phyloP scores from a whole-genome alignment of 768 basidiomycete genomes.

The Sporobolomyces phaffii region DNA sequence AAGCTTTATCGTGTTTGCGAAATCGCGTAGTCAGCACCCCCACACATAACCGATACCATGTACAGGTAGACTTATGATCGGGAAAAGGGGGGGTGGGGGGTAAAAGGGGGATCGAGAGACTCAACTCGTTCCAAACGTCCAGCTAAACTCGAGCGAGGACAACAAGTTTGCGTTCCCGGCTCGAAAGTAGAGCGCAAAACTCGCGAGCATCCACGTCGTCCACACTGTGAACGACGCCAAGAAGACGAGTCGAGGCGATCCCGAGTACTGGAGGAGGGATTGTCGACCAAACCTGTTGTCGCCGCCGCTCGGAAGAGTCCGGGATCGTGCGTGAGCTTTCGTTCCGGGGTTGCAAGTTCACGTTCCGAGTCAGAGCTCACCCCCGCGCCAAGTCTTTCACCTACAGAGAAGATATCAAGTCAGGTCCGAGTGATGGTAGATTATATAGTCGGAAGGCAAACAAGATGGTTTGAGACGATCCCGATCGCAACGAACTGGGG shows the following conservation, averaged over 20 bases:
- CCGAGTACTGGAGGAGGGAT: not conserved
- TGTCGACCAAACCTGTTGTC: not conserved
- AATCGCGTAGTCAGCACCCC: too few species aligned
- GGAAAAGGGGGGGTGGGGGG: too few species aligned
- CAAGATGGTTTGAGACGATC: slow-evolving; percentile 17
- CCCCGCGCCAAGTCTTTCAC: slow-evolving; percentile 6
- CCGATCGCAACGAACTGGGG: slow-evolving; percentile 13
- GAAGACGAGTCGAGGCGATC: slow-evolving; percentile 10
- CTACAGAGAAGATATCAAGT: not conserved
- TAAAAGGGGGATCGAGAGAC: not conserved
- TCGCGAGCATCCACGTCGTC: slow-evolving; percentile 14
- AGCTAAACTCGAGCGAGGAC: slow-evolving; percentile 15
- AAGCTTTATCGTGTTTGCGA: not conserved
- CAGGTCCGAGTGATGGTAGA: not conserved
- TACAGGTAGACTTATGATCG: too few species aligned
- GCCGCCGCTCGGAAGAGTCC: too few species aligned
- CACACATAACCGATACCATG: too few species aligned
- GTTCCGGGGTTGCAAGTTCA: not conserved
- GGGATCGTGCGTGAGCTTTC: too few species aligned
- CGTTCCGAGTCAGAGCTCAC: not conserved
- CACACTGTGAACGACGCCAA: slow-evolving; percentile 19
- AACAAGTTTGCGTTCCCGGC: slow-evolving; percentile 10
- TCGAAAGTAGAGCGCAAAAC: slow-evolving; percentile 11
- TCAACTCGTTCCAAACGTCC: slow-evolving; percentile 12
- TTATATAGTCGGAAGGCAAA: too few species aligned